phyloP scores from a whole-genome alignment of 768 basidiomycete genomes.

The Rhizopogon vesiculosus region DNA sequence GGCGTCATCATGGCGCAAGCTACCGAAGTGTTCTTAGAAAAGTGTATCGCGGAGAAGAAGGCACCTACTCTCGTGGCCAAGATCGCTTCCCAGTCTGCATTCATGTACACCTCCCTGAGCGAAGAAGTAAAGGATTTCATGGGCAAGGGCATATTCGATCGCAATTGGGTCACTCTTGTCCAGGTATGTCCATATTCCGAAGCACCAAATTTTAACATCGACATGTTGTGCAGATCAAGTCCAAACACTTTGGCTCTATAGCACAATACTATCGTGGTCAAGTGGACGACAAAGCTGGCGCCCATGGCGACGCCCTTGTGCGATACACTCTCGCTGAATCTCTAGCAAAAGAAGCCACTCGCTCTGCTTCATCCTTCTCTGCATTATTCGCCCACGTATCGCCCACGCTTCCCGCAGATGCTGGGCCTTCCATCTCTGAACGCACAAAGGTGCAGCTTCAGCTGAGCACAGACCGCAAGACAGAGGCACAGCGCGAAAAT shows the following conservation, averaged over 20 bases:
- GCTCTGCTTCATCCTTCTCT: conserved; percentile 62
- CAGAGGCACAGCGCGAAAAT: conserved; percentile 82
- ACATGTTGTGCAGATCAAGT: conserved; percentile 62
- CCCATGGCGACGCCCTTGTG: conserved; percentile 84
- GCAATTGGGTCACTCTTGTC: conserved; percentile 87
- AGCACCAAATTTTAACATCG: not conserved
- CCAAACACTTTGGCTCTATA: conserved; percentile 83
- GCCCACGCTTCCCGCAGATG: conserved; percentile 83
- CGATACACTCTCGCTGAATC: conserved; percentile 75
- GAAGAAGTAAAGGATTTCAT: conserved; percentile 97
- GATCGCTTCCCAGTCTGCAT: conserved; percentile 78
- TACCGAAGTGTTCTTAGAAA: conserved; percentile 95
- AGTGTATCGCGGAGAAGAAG: conserved; percentile 92
- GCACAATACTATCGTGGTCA: conserved; percentile 84
- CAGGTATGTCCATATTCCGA: conserved; percentile 44
- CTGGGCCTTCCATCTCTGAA: conserved; percentile 72
- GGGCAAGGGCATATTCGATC: conserved; percentile 92
- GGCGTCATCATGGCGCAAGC: conserved; percentile 90
- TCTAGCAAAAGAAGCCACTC: conserved; percentile 78
- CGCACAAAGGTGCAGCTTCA: conserved; percentile 81
- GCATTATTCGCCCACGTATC: conserved; percentile 69
- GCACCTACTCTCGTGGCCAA: conserved; percentile 71
- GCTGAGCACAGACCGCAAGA: conserved; percentile 69
- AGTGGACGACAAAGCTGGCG: conserved; percentile 68
- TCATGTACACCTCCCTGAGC: conserved; percentile 72